Percentiles rank a stretch among this genome's conserved stretches.
These are phyloP conservation scores for Scedosporium boydii DNA, from an alignment of 2,329 filamentous ascomycete genomes.

Conservation along the genomic window DNA sequence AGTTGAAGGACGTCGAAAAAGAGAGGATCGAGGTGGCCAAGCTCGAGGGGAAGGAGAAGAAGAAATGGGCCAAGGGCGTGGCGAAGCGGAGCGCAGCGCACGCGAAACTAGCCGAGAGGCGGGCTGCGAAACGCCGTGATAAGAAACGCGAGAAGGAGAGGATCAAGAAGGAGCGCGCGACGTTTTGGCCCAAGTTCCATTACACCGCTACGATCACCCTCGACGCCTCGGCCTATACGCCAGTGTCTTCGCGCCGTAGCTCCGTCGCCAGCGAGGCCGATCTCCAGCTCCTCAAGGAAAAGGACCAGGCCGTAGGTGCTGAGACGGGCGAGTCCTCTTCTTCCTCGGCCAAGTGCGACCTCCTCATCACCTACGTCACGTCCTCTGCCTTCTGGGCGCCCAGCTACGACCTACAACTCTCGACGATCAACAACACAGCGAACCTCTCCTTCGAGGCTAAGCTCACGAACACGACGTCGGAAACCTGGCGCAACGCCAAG, in stretches of 20 bases:
- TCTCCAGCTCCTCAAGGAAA: slow-evolving; percentile 30
- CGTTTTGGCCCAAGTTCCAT: slow-evolving; percentile 40
- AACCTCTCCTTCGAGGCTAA: slow-evolving; percentile 52
- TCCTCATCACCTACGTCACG: slow-evolving; percentile 52
- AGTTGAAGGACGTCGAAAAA: not conserved
- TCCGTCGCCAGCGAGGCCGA: slow-evolving; percentile 44
- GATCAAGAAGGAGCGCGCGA: slow-evolving; percentile 30
- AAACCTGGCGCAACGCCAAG: slow-evolving; percentile 53
- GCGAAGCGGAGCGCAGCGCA: slow-evolving; percentile 19
- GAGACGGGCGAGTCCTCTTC: slow-evolving; percentile 9
- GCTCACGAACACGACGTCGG: slow-evolving; percentile 52
- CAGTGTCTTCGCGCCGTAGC: slow-evolving; percentile 35
- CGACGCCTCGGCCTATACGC: slow-evolving; percentile 32
- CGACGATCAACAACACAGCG: slow-evolving; percentile 41
- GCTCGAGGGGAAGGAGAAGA: slow-evolving; percentile 14
- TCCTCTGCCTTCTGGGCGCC: slow-evolving; percentile 48
- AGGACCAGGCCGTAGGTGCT: slow-evolving; percentile 28
- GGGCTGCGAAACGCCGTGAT: slow-evolving; percentile 22
- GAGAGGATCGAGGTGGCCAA: not conserved
- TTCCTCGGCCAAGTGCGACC: slow-evolving; percentile 23
- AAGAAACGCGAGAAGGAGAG: slow-evolving; percentile 33
- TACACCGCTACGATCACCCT: slow-evolving; percentile 42
- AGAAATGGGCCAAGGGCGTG: slow-evolving; percentile 16
- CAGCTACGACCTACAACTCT: slow-evolving; percentile 53
- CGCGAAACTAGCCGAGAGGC: slow-evolving; percentile 17